A percentile compares a stretch with the other conserved stretches of the same genome.
phyloP scores from a whole-genome alignment of 371 early-diverging fungal genomes.

The Mucor sp. region DNA sequence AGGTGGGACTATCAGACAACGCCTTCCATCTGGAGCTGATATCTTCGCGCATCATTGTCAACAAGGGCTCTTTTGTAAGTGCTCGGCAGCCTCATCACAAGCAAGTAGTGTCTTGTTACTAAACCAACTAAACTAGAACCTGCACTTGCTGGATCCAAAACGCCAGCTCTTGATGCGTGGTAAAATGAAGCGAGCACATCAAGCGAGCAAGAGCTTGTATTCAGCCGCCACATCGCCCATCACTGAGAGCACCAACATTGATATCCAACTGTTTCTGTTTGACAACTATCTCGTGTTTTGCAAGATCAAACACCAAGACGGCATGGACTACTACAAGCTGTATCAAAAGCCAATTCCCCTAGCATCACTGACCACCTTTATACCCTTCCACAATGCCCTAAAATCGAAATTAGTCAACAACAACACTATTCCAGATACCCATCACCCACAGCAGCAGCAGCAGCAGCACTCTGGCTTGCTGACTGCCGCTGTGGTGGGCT shows the following conservation, averaged over 20 bases:
- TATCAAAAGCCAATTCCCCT: slow-evolving; percentile 68
- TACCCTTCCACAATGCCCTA: slow-evolving; percentile 24
- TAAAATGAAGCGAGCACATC: slow-evolving; percentile 63
- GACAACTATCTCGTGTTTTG: slow-evolving; percentile 88
- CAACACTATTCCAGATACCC: background rate
- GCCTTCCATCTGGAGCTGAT: slow-evolving; percentile 62
- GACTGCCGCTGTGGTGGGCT: slow-evolving; percentile 20
- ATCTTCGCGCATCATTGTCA: slow-evolving; percentile 22
- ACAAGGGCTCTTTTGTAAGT: slow-evolving; percentile 11
- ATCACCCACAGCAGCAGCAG: background rate
- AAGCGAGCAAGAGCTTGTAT: slow-evolving; percentile 47
- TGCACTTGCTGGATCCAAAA: slow-evolving; percentile 73
- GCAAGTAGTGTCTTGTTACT: too few relatives aligned
- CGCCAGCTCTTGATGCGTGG: slow-evolving; percentile 82
- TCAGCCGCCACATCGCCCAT: background rate
- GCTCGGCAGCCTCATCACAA: background rate
- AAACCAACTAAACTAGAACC: slow-evolving; percentile 48
- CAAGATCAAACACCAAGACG: slow-evolving; percentile 53
- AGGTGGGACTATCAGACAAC: slow-evolving; percentile 89
- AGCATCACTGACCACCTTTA: slow-evolving; percentile 56
- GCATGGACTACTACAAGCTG: slow-evolving; percentile 42
- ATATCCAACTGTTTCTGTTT: slow-evolving; percentile 80
- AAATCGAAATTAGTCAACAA: background rate
- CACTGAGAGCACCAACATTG: slow-evolving; percentile 34
- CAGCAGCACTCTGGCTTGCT: background rate